Percentiles rank a stretch among this genome's conserved stretches.
Evolutionary conservation across 305 asterid genomes (phyloP).

Genomic region (Withania somnifera): DNA sequence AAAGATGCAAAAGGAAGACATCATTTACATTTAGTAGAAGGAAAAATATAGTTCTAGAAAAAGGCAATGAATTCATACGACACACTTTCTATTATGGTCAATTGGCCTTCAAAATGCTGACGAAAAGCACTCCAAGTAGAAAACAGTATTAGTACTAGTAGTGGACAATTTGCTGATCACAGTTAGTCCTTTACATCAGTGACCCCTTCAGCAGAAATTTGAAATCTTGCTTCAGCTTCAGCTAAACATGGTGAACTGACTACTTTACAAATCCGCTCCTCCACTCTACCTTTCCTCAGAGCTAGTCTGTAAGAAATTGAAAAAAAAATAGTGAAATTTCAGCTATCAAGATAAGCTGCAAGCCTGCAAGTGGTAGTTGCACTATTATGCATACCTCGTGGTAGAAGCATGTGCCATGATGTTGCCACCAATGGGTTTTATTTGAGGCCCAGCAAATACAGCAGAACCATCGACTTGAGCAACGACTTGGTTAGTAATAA

Average conservation of each 20-base stretch:
- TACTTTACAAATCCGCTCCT: constrained; percentile 92
- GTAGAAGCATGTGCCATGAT: constrained; percentile 96
- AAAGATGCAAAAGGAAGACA: not conserved
- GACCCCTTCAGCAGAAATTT: constrained; percentile 70
- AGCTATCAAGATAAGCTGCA: not conserved
- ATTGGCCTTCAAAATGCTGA: not conserved
- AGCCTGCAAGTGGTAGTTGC: not conserved
- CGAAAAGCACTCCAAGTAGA: not conserved
- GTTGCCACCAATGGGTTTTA: constrained; percentile 91
- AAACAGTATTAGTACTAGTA: not conserved
- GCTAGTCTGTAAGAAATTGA: constrained; percentile 46
- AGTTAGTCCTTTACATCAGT: constrained; percentile 71
- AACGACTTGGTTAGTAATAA: constrained; percentile 93
- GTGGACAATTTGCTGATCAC: not conserved
- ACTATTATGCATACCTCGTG: constrained; percentile 43
- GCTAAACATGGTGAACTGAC: constrained; percentile 90
- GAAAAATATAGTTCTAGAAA: not conserved
- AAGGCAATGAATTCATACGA: not conserved
- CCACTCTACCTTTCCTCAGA: constrained; percentile 84
- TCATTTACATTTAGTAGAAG: not conserved
- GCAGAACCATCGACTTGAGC: constrained; percentile 98
- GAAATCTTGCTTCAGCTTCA: constrained; percentile 97
- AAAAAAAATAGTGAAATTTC: not conserved
- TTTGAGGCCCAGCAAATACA: constrained; percentile 76
- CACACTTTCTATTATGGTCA: not conserved